phyloP scores from a whole-genome alignment of 306 rosid genomes.

The Ammopiptanthus mongolicus region DNA sequence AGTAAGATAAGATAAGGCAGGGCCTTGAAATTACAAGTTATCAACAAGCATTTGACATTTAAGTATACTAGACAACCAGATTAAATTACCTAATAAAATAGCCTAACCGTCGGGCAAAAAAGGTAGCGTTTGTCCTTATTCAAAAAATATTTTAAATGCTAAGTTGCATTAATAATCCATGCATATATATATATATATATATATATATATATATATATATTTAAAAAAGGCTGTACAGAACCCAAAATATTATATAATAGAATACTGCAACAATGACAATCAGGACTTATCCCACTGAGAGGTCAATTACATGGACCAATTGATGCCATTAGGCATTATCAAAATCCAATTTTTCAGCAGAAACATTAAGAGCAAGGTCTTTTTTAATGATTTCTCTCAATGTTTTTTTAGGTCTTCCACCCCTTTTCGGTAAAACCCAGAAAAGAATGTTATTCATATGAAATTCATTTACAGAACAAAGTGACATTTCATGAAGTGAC shows the following conservation, averaged over 20 bases:
- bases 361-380: background rate
- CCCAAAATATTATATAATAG: background rate
- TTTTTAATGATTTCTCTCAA: background rate
- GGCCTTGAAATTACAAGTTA: background rate
- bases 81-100: background rate
- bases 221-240: too few relatives aligned
- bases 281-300: background rate
- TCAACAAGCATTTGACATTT: background rate
- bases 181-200: background rate
- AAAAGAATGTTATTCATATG: background rate
- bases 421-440: background rate
- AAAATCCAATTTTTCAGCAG: background rate
- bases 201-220: too few relatives aligned
- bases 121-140: background rate
- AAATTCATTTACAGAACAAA: background rate
- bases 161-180: background rate
- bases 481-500: background rate
- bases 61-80: background rate
- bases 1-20: background rate
- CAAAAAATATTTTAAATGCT: too few relatives aligned
- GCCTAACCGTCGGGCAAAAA: background rate
- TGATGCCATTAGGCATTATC: background rate
- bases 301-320: background rate
- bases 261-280: background rate
- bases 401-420: background rate